Conservation (phyloP, 768 basidiomycete species). For the Boletus insuetus region DNA sequence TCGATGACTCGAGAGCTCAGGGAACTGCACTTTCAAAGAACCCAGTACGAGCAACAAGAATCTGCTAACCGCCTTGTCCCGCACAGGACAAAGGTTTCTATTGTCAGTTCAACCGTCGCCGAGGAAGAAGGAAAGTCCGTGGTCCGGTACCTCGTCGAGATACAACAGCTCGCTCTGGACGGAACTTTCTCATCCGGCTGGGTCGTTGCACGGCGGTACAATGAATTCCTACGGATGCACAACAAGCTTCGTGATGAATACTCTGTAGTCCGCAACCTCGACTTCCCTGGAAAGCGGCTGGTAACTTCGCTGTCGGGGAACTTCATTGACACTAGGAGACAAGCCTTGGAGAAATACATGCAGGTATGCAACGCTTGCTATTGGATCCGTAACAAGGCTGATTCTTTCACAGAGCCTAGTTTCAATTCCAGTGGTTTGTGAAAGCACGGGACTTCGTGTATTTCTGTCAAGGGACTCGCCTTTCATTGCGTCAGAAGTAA, state of each 20-base stretch:
- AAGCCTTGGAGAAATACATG: slow-evolving; percentile 83
- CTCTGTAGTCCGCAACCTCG: slow-evolving; percentile 61
- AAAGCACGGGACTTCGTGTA: slow-evolving; percentile 74
- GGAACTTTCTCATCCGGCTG: slow-evolving; percentile 82
- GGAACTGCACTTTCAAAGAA: slow-evolving; percentile 84
- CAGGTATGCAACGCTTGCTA: slow-evolving; percentile 51
- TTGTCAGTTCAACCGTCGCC: slow-evolving; percentile 78
- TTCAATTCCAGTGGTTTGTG: slow-evolving; percentile 71
- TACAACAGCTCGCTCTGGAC: slow-evolving; percentile 82
- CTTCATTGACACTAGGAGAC: slow-evolving; percentile 79
- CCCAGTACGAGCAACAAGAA: slow-evolving; percentile 93
- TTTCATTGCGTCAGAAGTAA: slow-evolving; percentile 59
- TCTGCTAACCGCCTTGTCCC: slow-evolving; percentile 84
- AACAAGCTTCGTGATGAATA: slow-evolving; percentile 80
- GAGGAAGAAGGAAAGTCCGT: slow-evolving; percentile 89
- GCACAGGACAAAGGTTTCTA: slow-evolving; percentile 78
- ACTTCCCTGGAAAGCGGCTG: slow-evolving; percentile 92
- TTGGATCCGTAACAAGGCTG: neutral
- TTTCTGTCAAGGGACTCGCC: slow-evolving; percentile 90
- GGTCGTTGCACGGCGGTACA: slow-evolving; percentile 92
- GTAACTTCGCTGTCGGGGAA: slow-evolving; percentile 84
- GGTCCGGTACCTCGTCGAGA: slow-evolving; percentile 87
- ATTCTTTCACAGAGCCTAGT: slow-evolving; percentile 56
- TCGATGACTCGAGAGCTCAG: slow-evolving; percentile 81
- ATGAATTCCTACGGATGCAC: slow-evolving; percentile 91